A percentile compares a stretch with the other conserved stretches of the same genome.
Evolutionary conservation across 805 yeast genomes (phyloP).

Genomic region (Wickerhamiella siamensis): DNA sequence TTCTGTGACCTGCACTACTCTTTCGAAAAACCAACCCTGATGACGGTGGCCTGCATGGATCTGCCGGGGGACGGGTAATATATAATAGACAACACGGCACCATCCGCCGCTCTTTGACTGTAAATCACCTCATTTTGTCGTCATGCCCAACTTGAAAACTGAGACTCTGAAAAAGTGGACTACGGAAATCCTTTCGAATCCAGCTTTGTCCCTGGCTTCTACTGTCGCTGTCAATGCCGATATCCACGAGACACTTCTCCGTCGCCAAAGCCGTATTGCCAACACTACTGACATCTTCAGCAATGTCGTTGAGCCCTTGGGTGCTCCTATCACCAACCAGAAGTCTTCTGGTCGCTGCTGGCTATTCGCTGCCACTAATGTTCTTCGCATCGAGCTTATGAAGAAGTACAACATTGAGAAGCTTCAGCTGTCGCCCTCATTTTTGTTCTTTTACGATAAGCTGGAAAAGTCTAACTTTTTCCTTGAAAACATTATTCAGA

Average conservation of each 20-base stretch:
- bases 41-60: too few species aligned
- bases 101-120: too few species aligned
- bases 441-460: slow-evolving; percentile 72
- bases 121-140: too few species aligned
- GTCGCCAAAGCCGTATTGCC: slow-evolving; percentile 16
- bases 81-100: too few species aligned
- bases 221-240: slow-evolving; percentile 22
- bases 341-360: slow-evolving; percentile 71
- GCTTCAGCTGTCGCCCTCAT: slow-evolving; percentile 65
- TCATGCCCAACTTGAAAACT: slow-evolving; percentile 3
- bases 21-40: too few species aligned
- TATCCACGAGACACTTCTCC: slow-evolving; percentile 19
- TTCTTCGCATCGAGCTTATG: slow-evolving; percentile 50
- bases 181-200: slow-evolving; percentile 16
- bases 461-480: slow-evolving; percentile 73
- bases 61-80: too few species aligned
- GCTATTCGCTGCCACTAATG: slow-evolving; percentile 74
- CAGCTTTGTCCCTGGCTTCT: slow-evolving; percentile 20
- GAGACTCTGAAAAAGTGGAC: slow-evolving; percentile 19
- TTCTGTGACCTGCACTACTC: too few species aligned
- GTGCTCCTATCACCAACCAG: slow-evolving; percentile 60
- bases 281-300: slow-evolving; percentile 28
- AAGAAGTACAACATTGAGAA: slow-evolving; percentile 47
- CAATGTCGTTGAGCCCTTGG: slow-evolving; percentile 33
- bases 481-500: slow-evolving; percentile 60